Evolutionary conservation across 371 early-diverging fungal genomes (phyloP).

Genomic region (Entomophthora muscae): DNA sequence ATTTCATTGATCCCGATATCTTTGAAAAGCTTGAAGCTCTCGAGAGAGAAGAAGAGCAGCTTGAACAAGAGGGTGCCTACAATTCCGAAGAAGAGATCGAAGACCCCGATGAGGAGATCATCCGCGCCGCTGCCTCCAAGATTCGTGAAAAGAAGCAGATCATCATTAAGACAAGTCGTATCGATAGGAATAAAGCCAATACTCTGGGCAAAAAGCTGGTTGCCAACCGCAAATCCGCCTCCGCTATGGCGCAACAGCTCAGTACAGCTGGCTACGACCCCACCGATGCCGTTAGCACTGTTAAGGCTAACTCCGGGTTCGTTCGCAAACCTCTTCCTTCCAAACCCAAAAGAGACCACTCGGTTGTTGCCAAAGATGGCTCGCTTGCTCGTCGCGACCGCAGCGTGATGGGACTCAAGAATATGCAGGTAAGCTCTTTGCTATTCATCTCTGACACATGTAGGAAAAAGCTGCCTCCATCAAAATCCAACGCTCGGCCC

Average conservation of each 20-base stretch:
- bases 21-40: slow-evolving; percentile 87
- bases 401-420: slow-evolving; percentile 55
- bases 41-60: slow-evolving; percentile 91
- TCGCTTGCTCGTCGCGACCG: slow-evolving; percentile 32
- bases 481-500: slow-evolving; percentile 49
- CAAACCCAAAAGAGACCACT: slow-evolving; percentile 14
- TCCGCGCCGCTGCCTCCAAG: slow-evolving; percentile 55
- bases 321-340: slow-evolving; percentile 4
- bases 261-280: slow-evolving; percentile 38
- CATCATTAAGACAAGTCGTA: slow-evolving; percentile 53
- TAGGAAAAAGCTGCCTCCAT: slow-evolving; percentile 45
- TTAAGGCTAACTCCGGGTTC: slow-evolving; percentile 41
- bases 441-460: no score
- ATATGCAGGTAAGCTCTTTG: slow-evolving; percentile 17
- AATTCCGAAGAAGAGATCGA: slow-evolving; percentile 57
- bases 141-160: slow-evolving; percentile 73
- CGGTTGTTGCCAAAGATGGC: slow-evolving; percentile 20
- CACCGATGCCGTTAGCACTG: slow-evolving; percentile 20
- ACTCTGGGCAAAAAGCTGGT: slow-evolving; percentile 37
- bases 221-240: slow-evolving; percentile 33
- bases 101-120: slow-evolving; percentile 52
- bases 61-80: slow-evolving; percentile 86
- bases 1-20: slow-evolving; percentile 97
- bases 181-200: slow-evolving; percentile 47
- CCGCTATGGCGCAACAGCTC: slow-evolving; percentile 39